These are phyloP conservation scores for Dipteronia dyeriana DNA, from an alignment of 345 rosid genomes.

Conservation along the genomic window DNA sequence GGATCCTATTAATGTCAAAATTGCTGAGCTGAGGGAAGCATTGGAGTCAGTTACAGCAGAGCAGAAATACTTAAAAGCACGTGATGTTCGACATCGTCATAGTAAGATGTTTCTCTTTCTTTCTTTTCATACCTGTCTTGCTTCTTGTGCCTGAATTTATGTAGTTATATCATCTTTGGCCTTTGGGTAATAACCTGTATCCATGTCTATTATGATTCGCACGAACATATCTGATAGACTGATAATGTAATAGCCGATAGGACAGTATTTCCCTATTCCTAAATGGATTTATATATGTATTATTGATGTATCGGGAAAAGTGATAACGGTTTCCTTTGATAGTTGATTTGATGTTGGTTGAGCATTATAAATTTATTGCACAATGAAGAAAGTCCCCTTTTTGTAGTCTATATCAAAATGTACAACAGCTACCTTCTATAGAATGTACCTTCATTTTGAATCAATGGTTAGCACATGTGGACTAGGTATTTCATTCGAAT, in stretches of 20 bases:
- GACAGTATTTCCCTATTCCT: not conserved
- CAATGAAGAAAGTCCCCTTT: not conserved
- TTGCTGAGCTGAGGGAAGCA: constrained; percentile 93
- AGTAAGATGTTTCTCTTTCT: constrained; percentile 53
- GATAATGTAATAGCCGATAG: too few relatives aligned
- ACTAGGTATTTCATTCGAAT: not conserved
- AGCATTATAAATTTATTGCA: not conserved
- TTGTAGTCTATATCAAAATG: not conserved
- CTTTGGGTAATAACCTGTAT: not conserved
- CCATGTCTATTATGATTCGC: not conserved
- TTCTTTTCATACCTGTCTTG: not conserved
- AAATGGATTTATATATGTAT: not conserved
- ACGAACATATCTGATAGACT: too few relatives aligned
- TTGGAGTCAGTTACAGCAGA: constrained; percentile 87
- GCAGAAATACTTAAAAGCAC: constrained; percentile 94
- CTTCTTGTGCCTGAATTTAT: not conserved
- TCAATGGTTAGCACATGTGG: not conserved
- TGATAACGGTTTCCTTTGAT: not conserved
- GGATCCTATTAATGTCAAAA: constrained; percentile 92
- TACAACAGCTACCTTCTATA: not conserved
- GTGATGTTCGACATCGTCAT: constrained; percentile 87
- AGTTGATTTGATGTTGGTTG: not conserved
- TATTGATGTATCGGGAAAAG: not conserved
- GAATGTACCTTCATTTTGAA: not conserved
- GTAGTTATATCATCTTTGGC: not conserved